These are phyloP conservation scores for Micractinium sp. DNA, from an alignment of 139 green algal genomes.

Conservation along the genomic window DNA sequence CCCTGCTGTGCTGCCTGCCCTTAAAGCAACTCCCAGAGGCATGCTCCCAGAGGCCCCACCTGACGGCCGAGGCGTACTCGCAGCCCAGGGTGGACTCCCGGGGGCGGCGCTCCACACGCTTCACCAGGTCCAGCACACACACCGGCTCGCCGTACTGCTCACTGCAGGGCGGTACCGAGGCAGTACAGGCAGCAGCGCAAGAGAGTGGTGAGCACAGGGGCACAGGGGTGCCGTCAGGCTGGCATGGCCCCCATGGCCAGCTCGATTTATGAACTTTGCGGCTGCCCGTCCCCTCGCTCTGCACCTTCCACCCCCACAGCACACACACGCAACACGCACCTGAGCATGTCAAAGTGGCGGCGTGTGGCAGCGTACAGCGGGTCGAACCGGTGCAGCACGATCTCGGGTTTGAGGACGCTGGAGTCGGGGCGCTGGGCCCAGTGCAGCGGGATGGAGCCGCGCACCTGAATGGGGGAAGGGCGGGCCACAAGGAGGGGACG, in stretches of 20 bases:
- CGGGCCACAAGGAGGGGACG: no score
- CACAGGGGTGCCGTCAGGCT: no score
- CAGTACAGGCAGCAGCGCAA: background rate
- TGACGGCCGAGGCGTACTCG: conserved; percentile 81
- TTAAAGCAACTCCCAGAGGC: no score
- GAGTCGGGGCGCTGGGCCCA: conserved; percentile 81
- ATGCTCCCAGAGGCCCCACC: conserved; percentile 23
- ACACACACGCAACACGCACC: background rate
- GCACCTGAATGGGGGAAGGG: conserved; percentile 67
- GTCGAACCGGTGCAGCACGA: conserved; percentile 85
- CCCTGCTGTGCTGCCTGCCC: no score
- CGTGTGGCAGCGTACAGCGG: conserved; percentile 75
- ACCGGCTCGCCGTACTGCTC: conserved; percentile 84
- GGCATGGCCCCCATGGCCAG: no score
- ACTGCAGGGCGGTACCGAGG: background rate
- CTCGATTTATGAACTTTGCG: no score
- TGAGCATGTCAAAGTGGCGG: conserved; percentile 53
- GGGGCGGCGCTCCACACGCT: conserved; percentile 69
- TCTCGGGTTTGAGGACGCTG: conserved; percentile 75
- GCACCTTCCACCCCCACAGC: no score
- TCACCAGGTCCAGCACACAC: conserved; percentile 93
- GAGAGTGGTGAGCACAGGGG: no score
- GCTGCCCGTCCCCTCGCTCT: no score
- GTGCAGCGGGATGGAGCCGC: conserved; percentile 92
- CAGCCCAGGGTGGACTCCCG: conserved; percentile 86